These are phyloP conservation scores for Candida schatavii DNA, from an alignment of 805 yeast genomes.

Conservation along the genomic window DNA sequence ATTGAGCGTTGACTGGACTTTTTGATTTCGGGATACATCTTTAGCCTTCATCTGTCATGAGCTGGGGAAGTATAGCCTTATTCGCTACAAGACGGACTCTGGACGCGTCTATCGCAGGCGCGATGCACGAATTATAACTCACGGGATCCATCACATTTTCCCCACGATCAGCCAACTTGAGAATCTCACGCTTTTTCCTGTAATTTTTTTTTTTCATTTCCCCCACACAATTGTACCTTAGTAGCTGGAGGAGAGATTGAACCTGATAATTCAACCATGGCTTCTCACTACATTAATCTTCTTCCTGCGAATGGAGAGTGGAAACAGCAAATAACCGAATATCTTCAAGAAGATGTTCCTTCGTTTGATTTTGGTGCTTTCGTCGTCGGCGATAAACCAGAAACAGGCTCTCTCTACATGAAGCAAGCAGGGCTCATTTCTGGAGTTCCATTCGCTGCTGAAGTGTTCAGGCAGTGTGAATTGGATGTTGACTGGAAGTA, in stretches of 20 bases:
- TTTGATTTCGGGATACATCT: no score
- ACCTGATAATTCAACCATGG: background rate
- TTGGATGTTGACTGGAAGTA: slow-evolving; percentile 69
- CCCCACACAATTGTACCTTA: background rate
- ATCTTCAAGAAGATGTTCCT: slow-evolving; percentile 87
- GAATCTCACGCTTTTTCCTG: background rate
- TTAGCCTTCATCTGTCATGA: no score
- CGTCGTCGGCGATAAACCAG: slow-evolving; percentile 78
- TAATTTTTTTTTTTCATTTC: no score
- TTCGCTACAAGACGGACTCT: no score
- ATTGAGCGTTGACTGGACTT: slow-evolving; percentile 17
- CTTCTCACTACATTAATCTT: slow-evolving; percentile 42
- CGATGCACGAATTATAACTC: no score
- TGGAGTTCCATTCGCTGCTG: slow-evolving; percentile 88
- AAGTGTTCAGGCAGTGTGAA: slow-evolving; percentile 75
- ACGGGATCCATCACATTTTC: background rate
- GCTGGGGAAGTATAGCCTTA: no score
- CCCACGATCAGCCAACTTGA: no score
- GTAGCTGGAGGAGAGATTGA: no score
- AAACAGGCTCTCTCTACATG: slow-evolving; percentile 76
- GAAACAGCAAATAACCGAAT: slow-evolving; percentile 73
- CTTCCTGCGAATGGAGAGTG: slow-evolving; percentile 77
- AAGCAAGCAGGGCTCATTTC: slow-evolving; percentile 77
- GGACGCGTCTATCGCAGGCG: no score
- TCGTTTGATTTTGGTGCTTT: slow-evolving; percentile 92